Evolutionary conservation across 2,329 filamentous ascomycete genomes (phyloP).

Genomic region (Teratosphaeria pseudoeucalypti): DNA sequence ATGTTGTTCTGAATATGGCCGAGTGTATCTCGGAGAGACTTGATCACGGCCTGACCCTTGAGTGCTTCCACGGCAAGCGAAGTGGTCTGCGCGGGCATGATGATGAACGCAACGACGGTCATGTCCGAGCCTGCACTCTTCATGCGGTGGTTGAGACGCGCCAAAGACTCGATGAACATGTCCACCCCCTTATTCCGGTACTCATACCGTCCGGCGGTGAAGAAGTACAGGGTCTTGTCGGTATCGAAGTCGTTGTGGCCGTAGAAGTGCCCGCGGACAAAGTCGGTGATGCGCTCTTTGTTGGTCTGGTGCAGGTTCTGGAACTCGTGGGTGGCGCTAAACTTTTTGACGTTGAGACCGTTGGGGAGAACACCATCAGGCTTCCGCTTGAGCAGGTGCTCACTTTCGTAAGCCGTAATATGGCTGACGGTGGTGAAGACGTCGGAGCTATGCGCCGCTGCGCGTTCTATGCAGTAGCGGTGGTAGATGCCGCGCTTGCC

Average conservation of each 20-base stretch:
- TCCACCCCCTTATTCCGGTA: conserved; percentile 98
- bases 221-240: conserved; percentile 95
- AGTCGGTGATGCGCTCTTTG: conserved; percentile 97
- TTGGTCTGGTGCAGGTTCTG: conserved; percentile 94
- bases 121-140: conserved; percentile 78
- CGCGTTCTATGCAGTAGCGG: conserved; percentile 94
- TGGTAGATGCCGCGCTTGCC: conserved; percentile 98
- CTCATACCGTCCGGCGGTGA: conserved; percentile 93
- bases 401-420: conserved; percentile 96
- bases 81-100: conserved; percentile 94
- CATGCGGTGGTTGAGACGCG: conserved; percentile 84
- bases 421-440: conserved; percentile 98
- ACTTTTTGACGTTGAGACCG: conserved; percentile 95
- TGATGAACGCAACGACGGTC: conserved; percentile 94
- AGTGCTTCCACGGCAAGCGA: conserved; percentile 91
- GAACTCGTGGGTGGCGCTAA: conserved; percentile 96
- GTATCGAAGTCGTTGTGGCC: conserved; percentile 95
- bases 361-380: conserved; percentile 94
- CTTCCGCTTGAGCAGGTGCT: conserved; percentile 94
- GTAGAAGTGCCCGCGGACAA: conserved; percentile 96
- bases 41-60: conserved; percentile 94
- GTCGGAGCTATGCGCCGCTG: conserved; percentile 80
- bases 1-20: conserved; percentile 88
- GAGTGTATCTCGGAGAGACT: conserved; percentile 85
- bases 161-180: conserved; percentile 97